Evolutionary conservation across 805 yeast genomes (phyloP).

Genomic region (Cyberlindnera suaveolens): DNA sequence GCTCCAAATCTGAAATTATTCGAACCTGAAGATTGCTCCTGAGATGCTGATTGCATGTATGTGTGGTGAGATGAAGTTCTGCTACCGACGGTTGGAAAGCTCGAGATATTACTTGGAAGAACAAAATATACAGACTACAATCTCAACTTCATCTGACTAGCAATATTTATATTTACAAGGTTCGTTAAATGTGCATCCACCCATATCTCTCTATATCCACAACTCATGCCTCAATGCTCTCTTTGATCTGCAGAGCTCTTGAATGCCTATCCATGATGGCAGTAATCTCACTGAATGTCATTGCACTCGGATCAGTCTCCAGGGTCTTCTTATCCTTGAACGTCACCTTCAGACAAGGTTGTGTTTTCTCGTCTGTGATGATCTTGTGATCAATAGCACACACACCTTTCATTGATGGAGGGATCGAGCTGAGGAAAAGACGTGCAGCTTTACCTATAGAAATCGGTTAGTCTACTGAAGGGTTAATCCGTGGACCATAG

Average conservation of each 20-base stretch:
- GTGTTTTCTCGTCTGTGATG: constrained; percentile 38
- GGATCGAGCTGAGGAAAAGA: constrained; percentile 70
- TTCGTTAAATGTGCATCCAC: not conserved
- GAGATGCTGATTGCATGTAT: no score
- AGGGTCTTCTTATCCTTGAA: constrained; percentile 74
- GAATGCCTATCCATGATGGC: constrained; percentile 76
- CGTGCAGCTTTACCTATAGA: constrained; percentile 66
- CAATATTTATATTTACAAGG: no score
- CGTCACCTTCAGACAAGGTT: constrained; percentile 66
- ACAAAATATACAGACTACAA: no score
- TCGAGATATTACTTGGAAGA: no score
- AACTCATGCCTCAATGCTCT: constrained; percentile 44
- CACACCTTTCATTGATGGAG: constrained; percentile 59
- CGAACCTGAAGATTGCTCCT: no score
- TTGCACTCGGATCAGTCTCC: constrained; percentile 56
- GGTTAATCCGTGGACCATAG: not conserved
- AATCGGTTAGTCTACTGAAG: not conserved
- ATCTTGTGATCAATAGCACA: constrained; percentile 64
- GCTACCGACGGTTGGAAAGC: no score
- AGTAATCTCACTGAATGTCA: constrained; percentile 54
- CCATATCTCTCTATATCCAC: not conserved
- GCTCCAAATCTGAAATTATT: no score
- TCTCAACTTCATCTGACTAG: no score
- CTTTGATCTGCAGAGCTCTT: constrained; percentile 67
- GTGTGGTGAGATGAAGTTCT: no score